Percentiles rank a stretch among this genome's conserved stretches.
Conservation (phyloP, 2,329 filamentous ascomycete genomes). For the Magnaporthales sp. region DNA sequence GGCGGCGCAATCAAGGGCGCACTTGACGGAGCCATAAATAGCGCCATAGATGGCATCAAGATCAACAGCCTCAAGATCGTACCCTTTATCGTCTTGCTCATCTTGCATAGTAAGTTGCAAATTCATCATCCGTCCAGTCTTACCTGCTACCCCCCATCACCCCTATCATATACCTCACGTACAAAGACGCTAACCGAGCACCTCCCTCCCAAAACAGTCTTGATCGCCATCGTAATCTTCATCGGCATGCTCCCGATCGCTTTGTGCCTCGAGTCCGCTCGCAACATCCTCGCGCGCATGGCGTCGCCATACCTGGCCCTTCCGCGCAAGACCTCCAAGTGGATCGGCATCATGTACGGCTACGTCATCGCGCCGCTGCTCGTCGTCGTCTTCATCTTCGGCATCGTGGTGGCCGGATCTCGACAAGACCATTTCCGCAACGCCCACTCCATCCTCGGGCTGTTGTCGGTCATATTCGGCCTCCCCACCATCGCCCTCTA, state of each 20-base stretch:
- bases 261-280: conserved; percentile 17
- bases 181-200: not conserved
- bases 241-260: conserved; percentile 18
- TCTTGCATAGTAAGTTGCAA: conserved; percentile 16
- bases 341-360: conserved; percentile 17
- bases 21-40: conserved; percentile 10
- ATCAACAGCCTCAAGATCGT: conserved; percentile 14
- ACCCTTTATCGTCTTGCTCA: conserved; percentile 14
- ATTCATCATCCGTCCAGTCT: too few species aligned
- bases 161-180: too few species aligned
- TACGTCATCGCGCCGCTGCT: conserved; percentile 17
- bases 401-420: conserved; percentile 14
- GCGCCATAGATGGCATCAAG: conserved; percentile 9
- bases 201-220: conserved; percentile 12
- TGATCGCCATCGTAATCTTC: conserved; percentile 16
- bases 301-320: conserved; percentile 10
- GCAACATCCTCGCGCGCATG: conserved; percentile 17
- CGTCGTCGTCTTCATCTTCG: conserved; percentile 18
- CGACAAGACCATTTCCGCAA: conserved; percentile 17
- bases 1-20: conserved; percentile 13
- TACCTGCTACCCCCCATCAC: too few species aligned
- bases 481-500: conserved; percentile 14
- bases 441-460: conserved; percentile 18
- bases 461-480: conserved; percentile 8
- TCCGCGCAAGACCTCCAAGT: conserved; percentile 15